Evolutionary conservation across 352 stramenopile species (phyloP).

Genomic region (Phytopythium ostracodes): DNA sequence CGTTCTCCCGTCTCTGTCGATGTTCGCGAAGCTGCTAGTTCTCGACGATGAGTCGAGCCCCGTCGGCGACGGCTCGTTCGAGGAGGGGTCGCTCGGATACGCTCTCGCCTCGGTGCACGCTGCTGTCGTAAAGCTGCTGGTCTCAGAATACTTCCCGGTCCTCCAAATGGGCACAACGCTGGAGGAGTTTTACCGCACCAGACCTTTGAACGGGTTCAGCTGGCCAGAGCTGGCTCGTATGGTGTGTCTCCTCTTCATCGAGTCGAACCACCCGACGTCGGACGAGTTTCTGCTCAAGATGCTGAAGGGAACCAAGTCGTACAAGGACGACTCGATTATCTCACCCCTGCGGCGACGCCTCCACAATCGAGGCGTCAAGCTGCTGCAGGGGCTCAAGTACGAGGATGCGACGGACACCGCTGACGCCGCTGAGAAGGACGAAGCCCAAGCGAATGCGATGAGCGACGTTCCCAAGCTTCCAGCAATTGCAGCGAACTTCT

Average conservation of each 20-base stretch:
- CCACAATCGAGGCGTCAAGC: slow-evolving; percentile 25
- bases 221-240: slow-evolving; percentile 80
- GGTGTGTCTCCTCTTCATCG: slow-evolving; percentile 69
- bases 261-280: slow-evolving; percentile 57
- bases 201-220: slow-evolving; percentile 70
- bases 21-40: slow-evolving; percentile 50
- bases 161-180: slow-evolving; percentile 65
- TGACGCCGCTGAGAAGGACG: slow-evolving; percentile 14
- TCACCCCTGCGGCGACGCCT: slow-evolving; percentile 42
- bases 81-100: slow-evolving; percentile 42
- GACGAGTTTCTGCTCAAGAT: slow-evolving; percentile 75
- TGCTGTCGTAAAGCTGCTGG: slow-evolving; percentile 42
- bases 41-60: slow-evolving; percentile 41
- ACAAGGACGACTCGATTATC: slow-evolving; percentile 62
- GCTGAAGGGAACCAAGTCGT: slow-evolving; percentile 71
- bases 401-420: slow-evolving; percentile 33
- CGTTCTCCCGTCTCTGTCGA: slow-evolving; percentile 38
- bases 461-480: background rate
- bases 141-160: slow-evolving; percentile 63
- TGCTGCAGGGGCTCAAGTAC: slow-evolving; percentile 41
- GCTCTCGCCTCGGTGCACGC: slow-evolving; percentile 50
- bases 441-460: background rate
- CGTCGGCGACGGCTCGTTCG: slow-evolving; percentile 42
- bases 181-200: slow-evolving; percentile 68
- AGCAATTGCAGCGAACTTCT: slow-evolving; percentile 21